phyloP scores from a whole-genome alignment of 2,329 filamentous ascomycete species.

The Apiospora phragmitis region DNA sequence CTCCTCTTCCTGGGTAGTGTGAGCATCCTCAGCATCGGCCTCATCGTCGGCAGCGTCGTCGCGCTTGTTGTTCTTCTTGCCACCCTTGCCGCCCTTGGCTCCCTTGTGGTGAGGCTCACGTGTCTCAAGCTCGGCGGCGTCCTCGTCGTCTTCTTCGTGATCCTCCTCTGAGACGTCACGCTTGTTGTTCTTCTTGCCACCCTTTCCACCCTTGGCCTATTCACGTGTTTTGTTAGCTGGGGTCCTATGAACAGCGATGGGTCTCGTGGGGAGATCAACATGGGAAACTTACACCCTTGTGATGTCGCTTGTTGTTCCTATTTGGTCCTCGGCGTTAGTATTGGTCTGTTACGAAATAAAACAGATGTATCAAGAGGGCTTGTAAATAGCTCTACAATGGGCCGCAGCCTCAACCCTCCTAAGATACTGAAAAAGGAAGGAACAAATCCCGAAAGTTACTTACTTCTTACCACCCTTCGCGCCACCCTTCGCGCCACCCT shows the following conservation, averaged over 20 bases:
- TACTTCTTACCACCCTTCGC: conserved; percentile 2
- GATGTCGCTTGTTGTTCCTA: conserved; percentile 14
- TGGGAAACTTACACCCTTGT: background rate
- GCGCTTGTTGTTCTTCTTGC: background rate
- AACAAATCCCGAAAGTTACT: too few species aligned
- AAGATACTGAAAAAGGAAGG: too few species aligned
- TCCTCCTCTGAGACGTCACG: background rate
- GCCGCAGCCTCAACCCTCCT: too few species aligned
- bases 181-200: conserved; percentile 16
- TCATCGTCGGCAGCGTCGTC: background rate
- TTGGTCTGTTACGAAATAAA: too few species aligned
- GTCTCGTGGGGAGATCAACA: too few species aligned
- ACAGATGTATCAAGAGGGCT: too few species aligned
- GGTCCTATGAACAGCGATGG: background rate
- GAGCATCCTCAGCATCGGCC: background rate
- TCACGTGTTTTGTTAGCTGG: background rate
- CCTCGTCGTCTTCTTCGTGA: background rate
- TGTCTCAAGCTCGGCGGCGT: conserved; percentile 5
- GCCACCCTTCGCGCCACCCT: conserved; percentile 13
- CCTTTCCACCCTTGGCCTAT: background rate
- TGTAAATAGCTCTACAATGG: too few species aligned
- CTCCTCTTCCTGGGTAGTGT: conserved; percentile 8
- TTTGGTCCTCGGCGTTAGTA: background rate
- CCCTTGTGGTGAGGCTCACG: conserved; percentile 16
- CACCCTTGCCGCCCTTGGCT: background rate